phyloP scores from a whole-genome alignment of 78 protist genomes.

The Salpingoeca rosetta region DNA sequence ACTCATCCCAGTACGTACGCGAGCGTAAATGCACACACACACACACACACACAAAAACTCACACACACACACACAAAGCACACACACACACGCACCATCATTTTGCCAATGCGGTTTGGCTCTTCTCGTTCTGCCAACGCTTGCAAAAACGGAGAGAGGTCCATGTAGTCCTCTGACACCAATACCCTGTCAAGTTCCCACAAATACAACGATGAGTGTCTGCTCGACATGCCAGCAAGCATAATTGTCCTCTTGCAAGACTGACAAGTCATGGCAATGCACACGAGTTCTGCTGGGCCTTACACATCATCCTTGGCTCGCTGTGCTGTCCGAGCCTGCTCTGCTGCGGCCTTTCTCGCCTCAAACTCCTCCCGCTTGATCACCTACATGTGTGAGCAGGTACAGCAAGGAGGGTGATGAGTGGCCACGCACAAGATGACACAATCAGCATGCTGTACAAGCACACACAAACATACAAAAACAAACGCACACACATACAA shows the following conservation, averaged over 20 bases:
- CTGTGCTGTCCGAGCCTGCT: not conserved
- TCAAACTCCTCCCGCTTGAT: constrained; percentile 76
- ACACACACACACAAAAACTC: too few relatives aligned
- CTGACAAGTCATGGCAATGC: too few relatives aligned
- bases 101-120: constrained; percentile 61
- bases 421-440: not conserved
- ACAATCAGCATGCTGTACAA: not conserved
- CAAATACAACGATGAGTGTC: too few relatives aligned
- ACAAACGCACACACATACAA: too few relatives aligned
- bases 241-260: too few relatives aligned
- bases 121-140: constrained; percentile 70
- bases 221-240: too few relatives aligned
- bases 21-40: not conserved
- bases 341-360: constrained; percentile 34
- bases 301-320: not conserved
- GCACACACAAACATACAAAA: not conserved
- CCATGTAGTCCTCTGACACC: constrained; percentile 30
- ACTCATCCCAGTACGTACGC: not conserved
- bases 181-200: not conserved
- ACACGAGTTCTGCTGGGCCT: not conserved
- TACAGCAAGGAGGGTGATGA: not conserved
- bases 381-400: not conserved
- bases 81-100: constrained; percentile 11
- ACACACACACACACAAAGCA: not conserved
- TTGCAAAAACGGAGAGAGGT: constrained; percentile 44